Conservation (phyloP, 1,284 basidiomycete genomes). For the Fomitopsis pinicola region DNA sequence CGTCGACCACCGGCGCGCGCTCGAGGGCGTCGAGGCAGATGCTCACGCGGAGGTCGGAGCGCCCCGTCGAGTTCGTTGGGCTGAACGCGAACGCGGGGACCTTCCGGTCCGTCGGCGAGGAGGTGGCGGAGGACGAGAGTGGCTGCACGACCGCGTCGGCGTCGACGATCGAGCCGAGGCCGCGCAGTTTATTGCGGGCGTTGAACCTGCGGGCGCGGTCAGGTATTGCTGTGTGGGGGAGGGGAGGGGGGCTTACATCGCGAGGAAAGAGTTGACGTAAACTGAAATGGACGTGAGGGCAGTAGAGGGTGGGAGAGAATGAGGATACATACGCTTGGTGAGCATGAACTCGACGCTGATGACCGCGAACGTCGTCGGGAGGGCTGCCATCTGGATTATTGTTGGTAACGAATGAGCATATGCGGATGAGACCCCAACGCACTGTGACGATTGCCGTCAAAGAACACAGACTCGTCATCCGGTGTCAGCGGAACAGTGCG, state of each 20-base stretch:
- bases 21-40: not conserved
- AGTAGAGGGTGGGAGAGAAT: too few relatives aligned
- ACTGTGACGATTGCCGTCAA: conserved; percentile 19
- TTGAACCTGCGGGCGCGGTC: conserved; percentile 6
- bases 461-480: conserved; percentile 18
- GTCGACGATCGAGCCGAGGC: not conserved
- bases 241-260: conserved; percentile 16
- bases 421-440: not conserved
- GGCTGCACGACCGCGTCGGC: not conserved
- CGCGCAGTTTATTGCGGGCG: conserved; percentile 5
- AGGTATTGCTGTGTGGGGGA: not conserved
- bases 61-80: not conserved
- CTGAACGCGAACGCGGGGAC: not conserved
- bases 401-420: not conserved
- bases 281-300: conserved; percentile 10
- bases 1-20: not conserved
- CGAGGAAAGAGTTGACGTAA: conserved; percentile 27
- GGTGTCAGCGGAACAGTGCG: not conserved
- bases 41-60: not conserved
- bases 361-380: conserved; percentile 22
- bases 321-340: conserved; percentile 21
- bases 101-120: not conserved
- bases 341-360: conserved; percentile 25
- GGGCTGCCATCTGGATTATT: conserved; percentile 17
- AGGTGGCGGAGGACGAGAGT: not conserved